These are phyloP conservation scores for Mariannaea elegans DNA, from an alignment of 2,329 filamentous ascomycete genomes.

Conservation along the genomic window DNA sequence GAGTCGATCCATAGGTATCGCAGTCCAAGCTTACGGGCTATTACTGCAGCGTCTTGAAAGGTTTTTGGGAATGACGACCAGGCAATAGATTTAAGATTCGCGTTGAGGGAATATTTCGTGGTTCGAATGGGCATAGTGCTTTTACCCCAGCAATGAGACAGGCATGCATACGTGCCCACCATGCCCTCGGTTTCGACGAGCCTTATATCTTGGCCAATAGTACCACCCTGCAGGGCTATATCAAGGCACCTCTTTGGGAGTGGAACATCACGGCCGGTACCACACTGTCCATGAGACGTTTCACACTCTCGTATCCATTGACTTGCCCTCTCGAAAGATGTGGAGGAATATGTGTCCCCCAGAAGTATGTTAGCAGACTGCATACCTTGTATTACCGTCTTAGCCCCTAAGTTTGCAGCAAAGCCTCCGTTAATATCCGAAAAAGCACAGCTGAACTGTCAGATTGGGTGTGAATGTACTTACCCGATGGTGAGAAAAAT, in stretches of 20 bases:
- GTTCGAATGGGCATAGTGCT: neutral
- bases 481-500: too few species aligned
- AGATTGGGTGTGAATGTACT: too few species aligned
- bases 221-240: neutral
- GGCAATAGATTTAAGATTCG: too few species aligned
- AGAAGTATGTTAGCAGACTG: neutral
- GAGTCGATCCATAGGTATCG: too few species aligned
- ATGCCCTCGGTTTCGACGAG: constrained; percentile 7
- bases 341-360: neutral
- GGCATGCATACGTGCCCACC: constrained; percentile 4
- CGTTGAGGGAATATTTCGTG: too few species aligned
- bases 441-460: too few species aligned
- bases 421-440: too few species aligned
- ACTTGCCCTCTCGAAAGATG: neutral
- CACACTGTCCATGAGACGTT: neutral
- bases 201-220: neutral
- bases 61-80: too few species aligned
- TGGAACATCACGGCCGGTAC: neutral
- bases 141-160: constrained; percentile 15
- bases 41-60: too few species aligned
- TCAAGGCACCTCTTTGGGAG: neutral
- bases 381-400: too few species aligned
- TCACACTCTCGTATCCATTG: constrained; percentile 6
- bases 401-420: too few species aligned
- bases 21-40: too few species aligned